Percentiles rank a stretch among this genome's conserved stretches.
phyloP scores from a whole-genome alignment of 768 basidiomycete species.

The Rhizopogon vesiculosus region DNA sequence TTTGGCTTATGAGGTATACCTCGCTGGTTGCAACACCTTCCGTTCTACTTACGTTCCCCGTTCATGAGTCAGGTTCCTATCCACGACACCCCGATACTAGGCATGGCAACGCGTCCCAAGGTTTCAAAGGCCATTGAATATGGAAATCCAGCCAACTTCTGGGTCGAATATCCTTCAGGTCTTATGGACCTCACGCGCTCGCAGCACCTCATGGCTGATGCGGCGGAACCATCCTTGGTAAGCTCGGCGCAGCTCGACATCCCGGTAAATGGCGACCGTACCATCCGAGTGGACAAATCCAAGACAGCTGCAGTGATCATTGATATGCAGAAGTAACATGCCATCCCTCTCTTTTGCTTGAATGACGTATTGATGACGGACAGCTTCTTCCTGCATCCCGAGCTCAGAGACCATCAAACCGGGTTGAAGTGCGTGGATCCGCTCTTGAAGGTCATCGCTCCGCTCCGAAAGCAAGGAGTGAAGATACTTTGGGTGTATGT shows the following conservation, averaged over 20 bases:
- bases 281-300: constrained; percentile 44
- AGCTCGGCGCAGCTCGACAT: constrained; percentile 45
- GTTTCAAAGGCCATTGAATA: constrained; percentile 45
- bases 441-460: constrained; percentile 42
- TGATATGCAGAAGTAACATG: constrained; percentile 68
- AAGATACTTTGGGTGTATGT: constrained; percentile 65
- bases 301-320: constrained; percentile 56
- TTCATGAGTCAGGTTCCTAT: constrained; percentile 14
- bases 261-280: constrained; percentile 45
- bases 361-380: constrained; percentile 3
- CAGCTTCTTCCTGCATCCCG: constrained; percentile 64
- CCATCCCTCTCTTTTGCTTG: background rate
- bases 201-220: constrained; percentile 28
- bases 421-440: constrained; percentile 57
- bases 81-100: constrained; percentile 37
- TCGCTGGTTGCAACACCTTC: background rate
- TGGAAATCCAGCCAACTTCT: constrained; percentile 51
- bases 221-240: constrained; percentile 27
- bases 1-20: constrained; percentile 4
- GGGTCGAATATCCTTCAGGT: constrained; percentile 67
- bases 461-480: constrained; percentile 42
- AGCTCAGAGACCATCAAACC: constrained; percentile 47
- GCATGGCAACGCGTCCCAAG: constrained; percentile 42
- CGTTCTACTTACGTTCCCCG: constrained; percentile 9
- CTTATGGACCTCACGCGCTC: constrained; percentile 57